phyloP scores from a whole-genome alignment of 1,284 basidiomycete species.

The Fomitopsis schrenkii region DNA sequence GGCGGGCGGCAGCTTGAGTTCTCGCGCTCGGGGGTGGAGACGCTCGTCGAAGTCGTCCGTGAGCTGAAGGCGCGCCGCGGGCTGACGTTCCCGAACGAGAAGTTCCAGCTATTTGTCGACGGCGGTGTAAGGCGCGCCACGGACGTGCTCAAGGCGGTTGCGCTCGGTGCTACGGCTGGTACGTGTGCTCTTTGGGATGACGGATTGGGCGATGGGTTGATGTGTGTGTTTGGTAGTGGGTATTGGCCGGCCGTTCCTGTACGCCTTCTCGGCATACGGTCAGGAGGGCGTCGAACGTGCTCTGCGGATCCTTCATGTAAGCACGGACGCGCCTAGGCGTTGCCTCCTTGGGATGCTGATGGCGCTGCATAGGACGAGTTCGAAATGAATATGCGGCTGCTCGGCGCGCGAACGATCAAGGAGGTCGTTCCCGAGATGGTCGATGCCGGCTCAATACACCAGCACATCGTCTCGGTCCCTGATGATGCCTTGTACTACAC shows the following conservation, averaged over 20 bases:
- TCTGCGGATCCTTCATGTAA: slow-evolving; percentile 73
- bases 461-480: slow-evolving; percentile 63
- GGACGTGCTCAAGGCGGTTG: slow-evolving; percentile 89
- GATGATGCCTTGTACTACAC: slow-evolving; percentile 67
- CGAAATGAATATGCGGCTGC: slow-evolving; percentile 87
- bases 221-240: slow-evolving; percentile 41
- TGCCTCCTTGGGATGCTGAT: slow-evolving; percentile 4
- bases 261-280: slow-evolving; percentile 89
- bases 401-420: slow-evolving; percentile 77
- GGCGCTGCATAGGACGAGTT: slow-evolving; percentile 75
- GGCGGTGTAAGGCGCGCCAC: slow-evolving; percentile 90
- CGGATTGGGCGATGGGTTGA: background rate
- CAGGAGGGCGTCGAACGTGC: slow-evolving; percentile 77
- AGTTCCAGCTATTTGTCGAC: slow-evolving; percentile 87
- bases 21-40: slow-evolving; percentile 65
- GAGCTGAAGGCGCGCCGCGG: slow-evolving; percentile 84
- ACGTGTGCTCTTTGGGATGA: background rate
- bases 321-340: slow-evolving; percentile 15
- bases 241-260: slow-evolving; percentile 81
- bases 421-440: slow-evolving; percentile 88
- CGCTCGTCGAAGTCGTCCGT: slow-evolving; percentile 73
- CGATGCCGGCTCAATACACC: slow-evolving; percentile 65
- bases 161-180: slow-evolving; percentile 82
- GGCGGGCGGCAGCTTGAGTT: slow-evolving; percentile 93
- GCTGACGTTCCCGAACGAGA: slow-evolving; percentile 54